Evolutionary conservation across 208 protist genomes (phyloP).

Genomic region (Acanthamoeba divionensis): DNA sequence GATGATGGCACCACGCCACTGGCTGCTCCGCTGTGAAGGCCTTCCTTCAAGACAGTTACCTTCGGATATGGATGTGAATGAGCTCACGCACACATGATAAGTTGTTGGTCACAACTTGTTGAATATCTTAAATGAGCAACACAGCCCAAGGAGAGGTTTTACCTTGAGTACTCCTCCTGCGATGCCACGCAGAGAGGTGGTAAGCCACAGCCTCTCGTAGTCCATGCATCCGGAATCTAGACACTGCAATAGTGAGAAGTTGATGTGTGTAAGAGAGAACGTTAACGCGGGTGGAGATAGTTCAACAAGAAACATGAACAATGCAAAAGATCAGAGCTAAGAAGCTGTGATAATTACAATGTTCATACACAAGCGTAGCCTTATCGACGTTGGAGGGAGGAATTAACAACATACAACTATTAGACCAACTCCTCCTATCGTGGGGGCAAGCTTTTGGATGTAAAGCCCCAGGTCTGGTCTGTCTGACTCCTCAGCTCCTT

Average conservation of each 20-base stretch:
- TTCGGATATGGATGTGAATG: too few relatives aligned
- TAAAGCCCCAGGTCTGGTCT: constrained; percentile 63
- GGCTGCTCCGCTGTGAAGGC: constrained; percentile 86
- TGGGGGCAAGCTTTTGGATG: constrained; percentile 37
- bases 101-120: not conserved
- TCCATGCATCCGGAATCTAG: constrained; percentile 91
- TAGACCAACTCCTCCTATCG: too few relatives aligned
- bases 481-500: constrained; percentile 64
- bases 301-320: too few relatives aligned
- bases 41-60: constrained; percentile 78
- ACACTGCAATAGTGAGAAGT: constrained; percentile 85
- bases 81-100: too few relatives aligned
- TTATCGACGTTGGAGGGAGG: too few relatives aligned
- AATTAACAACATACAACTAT: not conserved
- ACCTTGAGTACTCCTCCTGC: constrained; percentile 84
- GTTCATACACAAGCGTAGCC: too few relatives aligned
- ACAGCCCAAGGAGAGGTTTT: constrained; percentile 51
- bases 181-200: constrained; percentile 90
- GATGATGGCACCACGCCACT: constrained; percentile 92
- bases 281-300: too few relatives aligned
- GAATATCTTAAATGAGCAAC: not conserved
- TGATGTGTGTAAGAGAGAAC: not conserved
- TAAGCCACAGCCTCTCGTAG: constrained; percentile 92
- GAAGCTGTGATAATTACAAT: not conserved
- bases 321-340: too few relatives aligned